Percentiles rank a stretch among this genome's conserved stretches.
Evolutionary conservation across 768 basidiomycete genomes (phyloP).

Genomic region (Rubroboletus pulcherrimus): DNA sequence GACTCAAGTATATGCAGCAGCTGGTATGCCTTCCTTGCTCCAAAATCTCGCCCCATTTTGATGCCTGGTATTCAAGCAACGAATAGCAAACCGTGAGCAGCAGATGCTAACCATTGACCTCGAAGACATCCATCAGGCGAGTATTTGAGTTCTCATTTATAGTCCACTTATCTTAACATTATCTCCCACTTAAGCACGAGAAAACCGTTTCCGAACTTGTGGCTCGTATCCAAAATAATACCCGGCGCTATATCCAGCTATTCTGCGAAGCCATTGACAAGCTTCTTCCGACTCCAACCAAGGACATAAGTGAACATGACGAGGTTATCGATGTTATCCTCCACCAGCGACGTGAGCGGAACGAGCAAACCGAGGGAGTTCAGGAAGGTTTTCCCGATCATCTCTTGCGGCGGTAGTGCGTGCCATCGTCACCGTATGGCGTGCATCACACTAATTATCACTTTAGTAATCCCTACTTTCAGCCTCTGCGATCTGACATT

Average conservation of each 20-base stretch:
- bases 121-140: constrained; percentile 77
- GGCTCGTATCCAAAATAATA: constrained; percentile 73
- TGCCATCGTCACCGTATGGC: constrained; percentile 16
- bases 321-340: constrained; percentile 97
- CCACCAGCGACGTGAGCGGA: constrained; percentile 87
- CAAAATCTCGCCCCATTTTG: constrained; percentile 18
- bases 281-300: constrained; percentile 83
- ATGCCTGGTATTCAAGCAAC: constrained; percentile 56
- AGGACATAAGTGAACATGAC: constrained; percentile 84
- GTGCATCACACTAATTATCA: constrained; percentile 11
- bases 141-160: constrained; percentile 16
- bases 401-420: constrained; percentile 92
- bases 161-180: constrained; percentile 8
- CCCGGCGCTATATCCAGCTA: constrained; percentile 84
- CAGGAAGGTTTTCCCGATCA: constrained; percentile 86
- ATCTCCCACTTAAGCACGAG: constrained; percentile 49
- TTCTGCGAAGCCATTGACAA: constrained; percentile 91
- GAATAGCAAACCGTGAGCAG: constrained; percentile 89
- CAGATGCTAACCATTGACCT: constrained; percentile 85
- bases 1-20: constrained; percentile 78
- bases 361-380: constrained; percentile 71
- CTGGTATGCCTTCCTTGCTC: constrained; percentile 51
- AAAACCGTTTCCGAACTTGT: constrained; percentile 72
- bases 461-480: constrained; percentile 88
- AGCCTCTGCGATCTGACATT: constrained; percentile 71